These are phyloP conservation scores for Lyophyllum shimeji DNA, from an alignment of 768 basidiomycete genomes.

Conservation along the genomic window DNA sequence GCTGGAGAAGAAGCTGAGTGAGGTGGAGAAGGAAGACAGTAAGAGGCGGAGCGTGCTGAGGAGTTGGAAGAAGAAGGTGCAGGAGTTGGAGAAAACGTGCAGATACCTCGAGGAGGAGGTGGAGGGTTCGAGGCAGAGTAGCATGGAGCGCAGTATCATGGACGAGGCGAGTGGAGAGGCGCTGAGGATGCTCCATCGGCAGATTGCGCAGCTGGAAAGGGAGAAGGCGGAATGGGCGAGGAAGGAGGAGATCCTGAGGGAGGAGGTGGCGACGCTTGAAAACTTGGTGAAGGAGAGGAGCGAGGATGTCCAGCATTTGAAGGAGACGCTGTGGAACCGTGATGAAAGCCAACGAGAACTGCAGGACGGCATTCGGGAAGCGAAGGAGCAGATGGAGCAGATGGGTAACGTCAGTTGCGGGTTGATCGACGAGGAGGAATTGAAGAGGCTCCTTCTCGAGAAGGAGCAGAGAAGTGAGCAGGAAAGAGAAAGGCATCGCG, in stretches of 20 bases:
- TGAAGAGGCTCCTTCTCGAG: conserved; percentile 38
- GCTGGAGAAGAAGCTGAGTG: conserved; percentile 52
- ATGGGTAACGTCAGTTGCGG: conserved; percentile 48
- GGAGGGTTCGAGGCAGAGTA: conserved; percentile 79
- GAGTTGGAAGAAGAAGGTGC: conserved; percentile 75
- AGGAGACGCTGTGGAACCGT: conserved; percentile 41
- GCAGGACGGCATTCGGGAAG: conserved; percentile 50
- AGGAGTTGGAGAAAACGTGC: conserved; percentile 68
- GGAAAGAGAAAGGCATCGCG: conserved; percentile 41
- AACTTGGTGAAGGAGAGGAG: conserved; percentile 43
- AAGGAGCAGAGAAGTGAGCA: conserved; percentile 39
- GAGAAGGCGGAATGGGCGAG: conserved; percentile 53
- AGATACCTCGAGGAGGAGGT: conserved; percentile 81
- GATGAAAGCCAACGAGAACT: conserved; percentile 57
- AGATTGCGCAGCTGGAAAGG: conserved; percentile 74
- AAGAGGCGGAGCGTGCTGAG: conserved; percentile 55
- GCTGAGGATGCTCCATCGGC: conserved; percentile 74
- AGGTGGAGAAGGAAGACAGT: conserved; percentile 61
- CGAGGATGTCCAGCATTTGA: conserved; percentile 43
- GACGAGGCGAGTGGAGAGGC: conserved; percentile 80
- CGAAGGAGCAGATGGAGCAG: conserved; percentile 61
- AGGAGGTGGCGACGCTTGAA: conserved; percentile 51
- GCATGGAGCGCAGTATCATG: conserved; percentile 80
- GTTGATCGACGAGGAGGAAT: conserved; percentile 42
- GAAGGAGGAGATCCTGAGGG: conserved; percentile 40